phyloP scores from a whole-genome alignment of 108 stramenopile species.

The Cyclostephanos tholiformis region DNA sequence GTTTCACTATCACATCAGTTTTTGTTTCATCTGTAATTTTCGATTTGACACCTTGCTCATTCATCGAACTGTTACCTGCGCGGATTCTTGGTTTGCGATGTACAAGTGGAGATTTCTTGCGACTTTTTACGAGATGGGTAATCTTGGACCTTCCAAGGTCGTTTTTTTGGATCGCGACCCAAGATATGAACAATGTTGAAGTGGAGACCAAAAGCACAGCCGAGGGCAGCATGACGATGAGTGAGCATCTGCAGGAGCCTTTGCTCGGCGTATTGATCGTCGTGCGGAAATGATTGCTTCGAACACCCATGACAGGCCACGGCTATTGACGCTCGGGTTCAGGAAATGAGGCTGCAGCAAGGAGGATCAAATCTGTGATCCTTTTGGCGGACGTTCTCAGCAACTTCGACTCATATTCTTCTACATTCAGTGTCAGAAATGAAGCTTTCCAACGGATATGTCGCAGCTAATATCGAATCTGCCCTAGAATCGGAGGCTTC shows the following conservation, averaged over 20 bases:
- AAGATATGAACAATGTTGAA: conserved; percentile 3
- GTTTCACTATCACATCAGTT: not conserved
- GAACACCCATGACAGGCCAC: not conserved
- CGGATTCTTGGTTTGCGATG: not conserved
- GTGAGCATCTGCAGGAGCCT: not conserved
- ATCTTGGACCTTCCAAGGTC: not conserved
- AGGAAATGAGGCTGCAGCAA: too few relatives aligned
- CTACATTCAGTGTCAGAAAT: too few relatives aligned
- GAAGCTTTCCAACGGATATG: too few relatives aligned
- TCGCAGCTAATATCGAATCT: too few relatives aligned
- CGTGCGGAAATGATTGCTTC: not conserved
- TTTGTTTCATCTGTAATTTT: not conserved
- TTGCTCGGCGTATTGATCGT: not conserved
- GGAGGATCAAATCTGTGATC: too few relatives aligned
- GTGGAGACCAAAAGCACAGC: not conserved
- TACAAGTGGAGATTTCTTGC: not conserved
- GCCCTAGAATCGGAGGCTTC: too few relatives aligned
- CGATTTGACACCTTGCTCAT: not conserved
- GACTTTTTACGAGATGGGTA: not conserved
- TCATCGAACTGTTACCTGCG: not conserved
- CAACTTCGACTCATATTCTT: too few relatives aligned
- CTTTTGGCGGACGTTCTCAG: too few relatives aligned
- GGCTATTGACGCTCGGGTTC: not conserved
- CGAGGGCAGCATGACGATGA: not conserved
- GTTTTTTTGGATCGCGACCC: conserved; percentile 3